A percentile compares a stretch with the other conserved stretches of the same genome.
Evolutionary conservation across 345 rosid genomes (phyloP).

Genomic region (Salix udensis): DNA sequence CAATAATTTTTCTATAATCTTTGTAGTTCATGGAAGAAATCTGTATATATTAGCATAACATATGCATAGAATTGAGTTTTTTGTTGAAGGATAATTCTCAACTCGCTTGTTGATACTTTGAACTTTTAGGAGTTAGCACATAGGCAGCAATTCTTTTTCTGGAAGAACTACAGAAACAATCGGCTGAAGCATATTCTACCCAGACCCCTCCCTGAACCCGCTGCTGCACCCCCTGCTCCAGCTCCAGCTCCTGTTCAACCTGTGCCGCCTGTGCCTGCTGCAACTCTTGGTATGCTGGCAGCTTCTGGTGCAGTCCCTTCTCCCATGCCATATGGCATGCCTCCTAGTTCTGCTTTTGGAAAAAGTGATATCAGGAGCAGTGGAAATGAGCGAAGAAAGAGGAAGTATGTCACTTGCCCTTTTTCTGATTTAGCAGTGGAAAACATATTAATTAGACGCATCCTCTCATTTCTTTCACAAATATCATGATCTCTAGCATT

Average conservation of each 20-base stretch:
- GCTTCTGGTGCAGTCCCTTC: conserved; percentile 64
- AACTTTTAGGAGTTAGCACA: conserved; percentile 76
- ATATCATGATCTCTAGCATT: not conserved
- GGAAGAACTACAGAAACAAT: conserved; percentile 98
- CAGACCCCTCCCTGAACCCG: conserved; percentile 86
- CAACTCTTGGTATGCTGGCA: conserved; percentile 38
- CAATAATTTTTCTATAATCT: not conserved
- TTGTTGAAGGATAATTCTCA: conserved; percentile 10
- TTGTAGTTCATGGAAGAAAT: not conserved
- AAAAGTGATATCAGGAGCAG: conserved; percentile 67
- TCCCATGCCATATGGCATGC: conserved; percentile 78
- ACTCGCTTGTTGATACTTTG: conserved; percentile 4
- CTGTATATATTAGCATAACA: not conserved
- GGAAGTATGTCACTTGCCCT: conserved; percentile 45
- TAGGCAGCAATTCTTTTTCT: conserved; percentile 92
- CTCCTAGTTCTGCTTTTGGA: conserved; percentile 45
- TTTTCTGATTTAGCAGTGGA: not conserved
- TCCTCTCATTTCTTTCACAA: not conserved
- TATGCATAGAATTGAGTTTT: not conserved
- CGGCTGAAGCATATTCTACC: conserved; percentile 87
- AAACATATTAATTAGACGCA: not conserved
- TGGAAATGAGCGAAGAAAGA: conserved; percentile 76
- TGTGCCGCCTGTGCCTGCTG: conserved; percentile 39
- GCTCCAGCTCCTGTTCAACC: conserved; percentile 35
- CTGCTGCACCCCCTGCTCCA: conserved; percentile 41